Percentiles rank a stretch among this genome's conserved stretches.
Conservation (phyloP, 306 rosid species). For the Myrica gale region DNA sequence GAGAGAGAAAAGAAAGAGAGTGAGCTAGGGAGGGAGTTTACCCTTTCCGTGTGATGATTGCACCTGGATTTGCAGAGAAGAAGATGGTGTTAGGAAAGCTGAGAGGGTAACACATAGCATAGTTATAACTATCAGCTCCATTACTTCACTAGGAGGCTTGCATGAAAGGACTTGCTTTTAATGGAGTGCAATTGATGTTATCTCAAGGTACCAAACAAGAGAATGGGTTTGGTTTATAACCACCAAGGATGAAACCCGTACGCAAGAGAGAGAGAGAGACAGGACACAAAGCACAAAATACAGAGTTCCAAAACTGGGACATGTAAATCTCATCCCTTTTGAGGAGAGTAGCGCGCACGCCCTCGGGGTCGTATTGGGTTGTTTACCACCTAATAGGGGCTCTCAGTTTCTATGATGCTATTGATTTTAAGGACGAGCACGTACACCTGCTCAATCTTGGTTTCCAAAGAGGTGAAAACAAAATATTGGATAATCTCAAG, state of each 20-base stretch:
- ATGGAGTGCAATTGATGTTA: constrained; percentile 7
- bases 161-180: constrained; percentile 22
- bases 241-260: constrained; percentile 15
- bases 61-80: constrained; percentile 42
- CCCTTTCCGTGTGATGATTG: constrained; percentile 40
- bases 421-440: too few species aligned
- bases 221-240: constrained; percentile 32
- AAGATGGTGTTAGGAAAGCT: constrained; percentile 31
- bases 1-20: neutral
- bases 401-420: too few species aligned
- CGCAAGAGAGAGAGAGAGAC: constrained; percentile 21
- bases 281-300: constrained; percentile 58
- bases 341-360: neutral
- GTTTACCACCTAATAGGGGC: too few species aligned
- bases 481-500: too few species aligned
- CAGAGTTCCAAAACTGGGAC: constrained; percentile 55
- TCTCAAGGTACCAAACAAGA: constrained; percentile 8
- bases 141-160: constrained; percentile 19
- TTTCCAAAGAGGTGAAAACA: too few species aligned
- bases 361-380: too few species aligned
- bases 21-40: constrained; percentile 17
- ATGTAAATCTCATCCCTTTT: constrained; percentile 34
- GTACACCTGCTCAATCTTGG: too few species aligned
- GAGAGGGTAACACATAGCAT: constrained; percentile 37
- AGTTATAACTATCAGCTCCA: constrained; percentile 36